These are phyloP conservation scores for Xylariales sp. DNA, from an alignment of 2,329 filamentous ascomycete genomes.

Conservation along the genomic window DNA sequence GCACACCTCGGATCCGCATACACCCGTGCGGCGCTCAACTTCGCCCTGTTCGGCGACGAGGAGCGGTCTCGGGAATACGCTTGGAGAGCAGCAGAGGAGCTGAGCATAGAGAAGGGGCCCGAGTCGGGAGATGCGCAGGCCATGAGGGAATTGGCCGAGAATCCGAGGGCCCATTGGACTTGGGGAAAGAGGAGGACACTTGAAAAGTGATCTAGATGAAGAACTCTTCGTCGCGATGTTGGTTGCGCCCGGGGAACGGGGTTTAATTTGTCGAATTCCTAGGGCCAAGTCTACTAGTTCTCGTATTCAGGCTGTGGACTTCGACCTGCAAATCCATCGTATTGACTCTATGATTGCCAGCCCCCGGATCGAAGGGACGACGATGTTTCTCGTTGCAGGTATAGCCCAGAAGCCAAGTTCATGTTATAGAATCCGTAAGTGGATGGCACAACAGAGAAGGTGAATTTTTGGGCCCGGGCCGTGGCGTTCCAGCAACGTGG, in stretches of 20 bases:
- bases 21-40: slow-evolving; percentile 55
- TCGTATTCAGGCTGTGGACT: neutral
- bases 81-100: slow-evolving; percentile 47
- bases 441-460: too few species aligned
- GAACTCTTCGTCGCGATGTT: neutral
- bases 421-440: too few species aligned
- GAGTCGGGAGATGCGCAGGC: slow-evolving; percentile 45
- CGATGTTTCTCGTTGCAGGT: too few species aligned
- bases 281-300: neutral
- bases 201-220: slow-evolving; percentile 6
- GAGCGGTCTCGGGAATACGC: slow-evolving; percentile 50
- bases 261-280: neutral
- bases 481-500: too few species aligned
- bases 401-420: too few species aligned
- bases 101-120: slow-evolving; percentile 50
- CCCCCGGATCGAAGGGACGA: too few species aligned
- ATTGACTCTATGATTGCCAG: too few species aligned
- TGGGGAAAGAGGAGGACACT: slow-evolving; percentile 36
- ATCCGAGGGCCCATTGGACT: slow-evolving; percentile 41
- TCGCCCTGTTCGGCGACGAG: slow-evolving; percentile 52
- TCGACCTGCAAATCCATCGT: too few species aligned
- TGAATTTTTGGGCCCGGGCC: too few species aligned
- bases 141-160: slow-evolving; percentile 50
- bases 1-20: slow-evolving; percentile 52
- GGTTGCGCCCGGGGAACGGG: neutral